A percentile compares a stretch with the other conserved stretches of the same genome.
These are phyloP conservation scores for Rubroboletus satanas DNA, from an alignment of 768 basidiomycete genomes.

Conservation along the genomic window DNA sequence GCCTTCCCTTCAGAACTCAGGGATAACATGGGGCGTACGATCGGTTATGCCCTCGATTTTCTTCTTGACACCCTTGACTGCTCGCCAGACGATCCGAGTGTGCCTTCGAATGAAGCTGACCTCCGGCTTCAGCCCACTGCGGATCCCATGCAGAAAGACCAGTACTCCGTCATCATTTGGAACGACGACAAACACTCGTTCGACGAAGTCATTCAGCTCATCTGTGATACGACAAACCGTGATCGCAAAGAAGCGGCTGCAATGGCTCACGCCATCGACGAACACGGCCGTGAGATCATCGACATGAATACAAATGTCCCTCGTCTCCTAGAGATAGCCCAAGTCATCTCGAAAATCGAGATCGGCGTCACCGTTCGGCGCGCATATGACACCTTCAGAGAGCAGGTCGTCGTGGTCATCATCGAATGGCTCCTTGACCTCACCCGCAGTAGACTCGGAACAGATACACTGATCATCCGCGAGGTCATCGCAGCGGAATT, in stretches of 20 bases:
- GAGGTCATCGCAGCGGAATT: conserved; percentile 73
- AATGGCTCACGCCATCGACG: conserved; percentile 63
- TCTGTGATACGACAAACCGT: conserved; percentile 52
- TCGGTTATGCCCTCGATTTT: conserved; percentile 78
- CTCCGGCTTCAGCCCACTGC: conserved; percentile 70
- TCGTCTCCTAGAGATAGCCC: conserved; percentile 71
- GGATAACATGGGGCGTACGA: conserved; percentile 69
- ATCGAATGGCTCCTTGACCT: conserved; percentile 85
- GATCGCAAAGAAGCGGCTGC: conserved; percentile 54
- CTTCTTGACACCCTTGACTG: conserved; percentile 78
- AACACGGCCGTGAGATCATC: conserved; percentile 77
- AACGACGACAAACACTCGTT: conserved; percentile 97
- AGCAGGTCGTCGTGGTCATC: conserved; percentile 77
- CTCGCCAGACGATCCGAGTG: conserved; percentile 74
- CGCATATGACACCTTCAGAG: conserved; percentile 84
- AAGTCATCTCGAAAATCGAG: conserved; percentile 81
- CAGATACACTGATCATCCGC: conserved; percentile 62
- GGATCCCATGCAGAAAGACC: conserved; percentile 76
- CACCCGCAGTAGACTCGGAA: conserved; percentile 64
- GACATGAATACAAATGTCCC: conserved; percentile 57
- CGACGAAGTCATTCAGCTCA: conserved; percentile 76
- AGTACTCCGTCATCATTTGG: conserved; percentile 84
- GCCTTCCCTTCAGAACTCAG: conserved; percentile 61
- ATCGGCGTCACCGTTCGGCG: conserved; percentile 86
- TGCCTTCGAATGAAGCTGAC: conserved; percentile 63